Base-by-base conservation (phyloP, 495 filamentous ascomycete genomes). In the Penicillium coffeae region DNA sequence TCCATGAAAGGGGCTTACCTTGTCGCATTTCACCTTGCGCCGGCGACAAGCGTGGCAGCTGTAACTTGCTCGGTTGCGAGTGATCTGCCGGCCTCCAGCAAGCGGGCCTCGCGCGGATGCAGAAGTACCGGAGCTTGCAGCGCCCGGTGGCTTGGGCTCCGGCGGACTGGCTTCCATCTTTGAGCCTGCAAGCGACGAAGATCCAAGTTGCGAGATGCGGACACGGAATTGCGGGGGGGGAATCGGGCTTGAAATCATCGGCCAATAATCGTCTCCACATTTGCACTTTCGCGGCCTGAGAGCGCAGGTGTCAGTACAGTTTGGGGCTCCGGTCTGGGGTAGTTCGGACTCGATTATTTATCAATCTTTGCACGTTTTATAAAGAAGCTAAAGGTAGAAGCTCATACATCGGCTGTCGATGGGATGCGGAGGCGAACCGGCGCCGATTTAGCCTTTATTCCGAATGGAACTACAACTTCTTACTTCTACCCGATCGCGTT, bases 1-100 rank as follows among this genome's bases (percentile, higher is more conserved):
- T 18, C 15, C 0, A 2, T 8, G 1, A 9, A 2, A 3, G 12
- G 2, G 8, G 27, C 9, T 34, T 62, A 71, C 69, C 60, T 73
- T 75, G 55, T 74, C 64, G 39, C 70, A 74, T 59, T 73, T 74
- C 21, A 76, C 71, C 45, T 76, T 76, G 22, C 73, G 62, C 39
- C 70, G 58, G 40, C 73, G 71, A 62, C 73, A 76, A 0, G 64
- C 70, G 55, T 76, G 72, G 52, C 73, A 76, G 51, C 72, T 75
- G 51, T 75, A 75, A 49, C 72, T 75, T 21, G 71, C 63, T 47
- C 73, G 71, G 40, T 74, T 76, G 2, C 73, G 69, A 20, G 73
- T 76, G 35, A 76, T 76, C 48, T 74, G 72, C 39, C 70, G 69
- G 39, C 58, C 60, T 32, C 59, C 52, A 4, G 54, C 55, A 12